Percentiles rank a stretch among this genome's conserved stretches.
These are phyloP conservation scores for Draba incana DNA, from an alignment of 345 rosid species.

Conservation along the genomic window DNA sequence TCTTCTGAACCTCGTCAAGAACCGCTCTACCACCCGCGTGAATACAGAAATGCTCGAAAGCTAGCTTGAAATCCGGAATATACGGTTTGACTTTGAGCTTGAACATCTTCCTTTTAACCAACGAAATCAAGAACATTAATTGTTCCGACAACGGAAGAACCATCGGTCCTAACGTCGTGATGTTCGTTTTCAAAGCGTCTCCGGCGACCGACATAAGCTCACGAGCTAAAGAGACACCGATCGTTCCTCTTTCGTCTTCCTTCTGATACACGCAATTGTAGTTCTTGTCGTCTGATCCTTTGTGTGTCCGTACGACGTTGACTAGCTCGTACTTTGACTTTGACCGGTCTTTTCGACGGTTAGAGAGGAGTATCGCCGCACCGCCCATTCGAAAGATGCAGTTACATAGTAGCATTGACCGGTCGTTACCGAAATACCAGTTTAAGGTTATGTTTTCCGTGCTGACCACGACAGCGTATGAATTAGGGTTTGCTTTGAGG, in stretches of 20 bases:
- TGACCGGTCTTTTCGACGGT: conserved; percentile 54
- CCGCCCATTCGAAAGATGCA: conserved; percentile 96
- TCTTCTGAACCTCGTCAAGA: conserved; percentile 78
- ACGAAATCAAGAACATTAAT: conserved; percentile 61
- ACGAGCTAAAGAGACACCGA: conserved; percentile 82
- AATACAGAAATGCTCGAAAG: conserved; percentile 92
- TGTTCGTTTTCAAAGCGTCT: conserved; percentile 84
- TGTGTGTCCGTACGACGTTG: conserved; percentile 84
- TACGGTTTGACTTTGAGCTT: conserved; percentile 68
- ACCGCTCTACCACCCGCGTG: conserved; percentile 89
- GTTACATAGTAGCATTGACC: conserved; percentile 83
- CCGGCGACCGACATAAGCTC: conserved; percentile 94
- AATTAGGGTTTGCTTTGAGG: conserved; percentile 70
- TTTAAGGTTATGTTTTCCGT: conserved; percentile 88
- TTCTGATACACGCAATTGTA: conserved; percentile 77
- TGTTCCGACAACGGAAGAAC: conserved; percentile 75
- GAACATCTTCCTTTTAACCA: conserved; percentile 58
- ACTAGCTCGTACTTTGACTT: conserved; percentile 77
- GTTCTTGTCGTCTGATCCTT: conserved; percentile 73
- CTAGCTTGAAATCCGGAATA: conserved; percentile 85
- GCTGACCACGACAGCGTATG: conserved; percentile 82
- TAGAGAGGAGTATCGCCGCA: conserved; percentile 84
- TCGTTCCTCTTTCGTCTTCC: conserved; percentile 67
- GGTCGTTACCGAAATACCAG: conserved; percentile 82
- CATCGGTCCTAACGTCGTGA: conserved; percentile 85